Evolutionary conservation across 371 early-diverging fungal genomes (phyloP), one percentile per base, ranked within the genome.

Genomic region (Choanephora cucurbitarum): DNA sequence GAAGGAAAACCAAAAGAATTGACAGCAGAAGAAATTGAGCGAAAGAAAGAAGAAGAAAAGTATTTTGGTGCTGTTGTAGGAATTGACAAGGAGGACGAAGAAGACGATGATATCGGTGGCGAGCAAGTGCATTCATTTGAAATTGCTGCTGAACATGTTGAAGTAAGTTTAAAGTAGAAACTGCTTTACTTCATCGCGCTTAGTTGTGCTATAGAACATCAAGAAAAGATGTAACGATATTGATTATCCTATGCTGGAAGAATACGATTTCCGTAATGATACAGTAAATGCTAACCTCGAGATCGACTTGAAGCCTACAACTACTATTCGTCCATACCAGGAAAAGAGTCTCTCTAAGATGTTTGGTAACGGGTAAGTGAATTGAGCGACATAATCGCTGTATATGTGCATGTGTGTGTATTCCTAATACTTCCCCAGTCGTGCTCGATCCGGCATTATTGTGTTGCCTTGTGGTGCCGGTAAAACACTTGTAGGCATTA

Each of bases 401-500:
- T 33, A n/a, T 23, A 37, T n/a, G n/a, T n/a, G n/a, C n/a, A n/a
- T n/a, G n/a, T n/a, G n/a, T n/a, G n/a, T n/a, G n/a, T n/a, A n/a
- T n/a, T n/a, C n/a, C 31, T 42, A 40, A 28, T 7, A 17, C 15
- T 49, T 37, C 3, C 24, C 3, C 64, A 72, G 96, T 5, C 85
- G 99, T 52, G 99, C 99, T 15, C 75, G 99, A 44, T 94, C 95
- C 19, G 99, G 99, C n/a, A 98, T 99, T 62, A 99, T 99, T 70
- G 99, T 99, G 54, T 76, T 99, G 55, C 99, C 99, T 0, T 99
- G 99, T 69, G 99, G 99, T 44, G 96, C 98, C 14, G 99, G 99
- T 44, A 99, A 99, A 74, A 99, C 99, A 2, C 81, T 99, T 37
- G 99, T 99, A 0, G 99, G 99, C 5, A 98, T 99, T 49, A 99